Base-by-base conservation (phyloP, 345 rosid species). In the Excoecaria agallocha region DNA sequence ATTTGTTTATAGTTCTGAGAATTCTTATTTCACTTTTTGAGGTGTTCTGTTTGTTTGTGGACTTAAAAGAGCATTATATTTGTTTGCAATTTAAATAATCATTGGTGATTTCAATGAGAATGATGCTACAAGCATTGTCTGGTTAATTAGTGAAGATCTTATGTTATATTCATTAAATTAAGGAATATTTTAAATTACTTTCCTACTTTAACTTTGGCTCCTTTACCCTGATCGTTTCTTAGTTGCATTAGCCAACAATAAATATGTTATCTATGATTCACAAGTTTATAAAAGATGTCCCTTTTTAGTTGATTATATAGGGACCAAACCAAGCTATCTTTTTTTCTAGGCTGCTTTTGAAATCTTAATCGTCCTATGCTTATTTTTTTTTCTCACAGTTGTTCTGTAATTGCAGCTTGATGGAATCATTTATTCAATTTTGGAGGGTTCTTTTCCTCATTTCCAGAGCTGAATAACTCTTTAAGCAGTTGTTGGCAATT, bases 361-460 rank as follows among this genome's bases (percentile, higher is more conserved):
- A 13, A 11, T 72, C 7, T 45, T 25, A 7, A 30, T 13, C 38
- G 12, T 72, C 37, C 25, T 58, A 9, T 52, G 19, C 5, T 52
- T 1, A 52, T 20, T 30, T 43, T 41, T 66, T 67, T n/a, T n/a
- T n/a, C 82, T 78, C 57, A 76, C 59, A 13, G 52, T 69, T 66
- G 63, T 59, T 22, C 57, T 50, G 13, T 66, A 49, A 55, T 66
- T 80, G 62, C 93, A 93, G 98, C 83, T 87, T 93, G 88, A 87
- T 93, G 96, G 98, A 88, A 67, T 93, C 98, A 15, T 93, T 93
- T 81, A 89, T 93, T 78, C 98, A 97, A 56, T 89, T 89, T 93
- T 74, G 98, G 88, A 37, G 97, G 98, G 49, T 89, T 91, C 81
- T 93, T 93, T 80, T 81, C 97, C 70, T 81, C 89, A 9, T 84